phyloP scores from a whole-genome alignment of 257 asterid genomes.

The Solanum bulbocastanum region DNA sequence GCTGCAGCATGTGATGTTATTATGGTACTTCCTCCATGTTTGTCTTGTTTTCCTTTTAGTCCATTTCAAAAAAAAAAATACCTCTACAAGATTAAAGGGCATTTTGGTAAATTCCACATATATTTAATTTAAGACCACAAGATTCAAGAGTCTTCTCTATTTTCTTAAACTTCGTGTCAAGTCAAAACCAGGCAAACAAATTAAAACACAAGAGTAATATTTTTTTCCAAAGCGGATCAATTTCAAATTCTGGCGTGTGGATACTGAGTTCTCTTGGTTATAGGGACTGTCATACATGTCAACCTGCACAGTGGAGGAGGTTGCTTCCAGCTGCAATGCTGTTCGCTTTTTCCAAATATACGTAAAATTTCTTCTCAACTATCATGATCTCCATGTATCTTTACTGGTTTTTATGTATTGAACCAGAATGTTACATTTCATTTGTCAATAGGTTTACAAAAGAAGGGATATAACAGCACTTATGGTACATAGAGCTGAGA shows the following conservation, averaged over 20 bases:
- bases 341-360: constrained; percentile 59
- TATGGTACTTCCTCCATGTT: constrained; percentile 23
- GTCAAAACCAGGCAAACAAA: neutral
- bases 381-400: neutral
- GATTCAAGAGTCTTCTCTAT: neutral
- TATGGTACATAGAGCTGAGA: constrained; percentile 57
- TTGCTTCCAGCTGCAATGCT: constrained; percentile 55
- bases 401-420: neutral
- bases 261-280: neutral
- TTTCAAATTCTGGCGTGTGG: neutral
- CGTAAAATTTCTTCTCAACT: constrained; percentile 13
- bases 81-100: neutral
- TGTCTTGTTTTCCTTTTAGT: neutral
- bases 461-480: constrained; percentile 43
- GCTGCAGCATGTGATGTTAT: constrained; percentile 42
- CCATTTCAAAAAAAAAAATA: neutral
- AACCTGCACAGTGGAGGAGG: constrained; percentile 51
- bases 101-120: neutral
- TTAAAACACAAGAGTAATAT: neutral
- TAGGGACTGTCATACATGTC: constrained; percentile 48
- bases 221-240: neutral
- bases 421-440: constrained; percentile 6
- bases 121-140: neutral
- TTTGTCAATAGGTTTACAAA: constrained; percentile 32
- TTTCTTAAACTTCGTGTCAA: neutral